Conservation (phyloP, 495 filamentous ascomycete species). For the Staphylotrichum tortipilum region DNA sequence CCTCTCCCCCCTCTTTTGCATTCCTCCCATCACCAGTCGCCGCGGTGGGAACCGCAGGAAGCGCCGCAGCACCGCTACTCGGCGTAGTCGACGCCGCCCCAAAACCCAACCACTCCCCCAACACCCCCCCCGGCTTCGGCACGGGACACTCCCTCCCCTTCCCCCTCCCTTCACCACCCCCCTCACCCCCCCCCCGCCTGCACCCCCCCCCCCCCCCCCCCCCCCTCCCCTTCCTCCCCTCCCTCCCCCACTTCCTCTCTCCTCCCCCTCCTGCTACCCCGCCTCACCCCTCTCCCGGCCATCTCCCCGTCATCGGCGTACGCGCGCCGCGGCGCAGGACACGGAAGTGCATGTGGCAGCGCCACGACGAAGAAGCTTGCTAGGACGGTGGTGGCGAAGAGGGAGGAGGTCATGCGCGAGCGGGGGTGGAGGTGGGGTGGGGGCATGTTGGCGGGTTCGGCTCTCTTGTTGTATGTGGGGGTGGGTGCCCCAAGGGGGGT, state of each 20-base stretch:
- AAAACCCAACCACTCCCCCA: conserved; percentile 70
- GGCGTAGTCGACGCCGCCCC: no score
- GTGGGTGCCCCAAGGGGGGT: no score
- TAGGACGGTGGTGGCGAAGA: conserved; percentile 92
- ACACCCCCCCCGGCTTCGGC: conserved; percentile 68
- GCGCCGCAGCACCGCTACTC: conserved; percentile 4
- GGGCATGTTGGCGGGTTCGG: conserved; percentile 48
- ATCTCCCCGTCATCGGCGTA: conserved; percentile 58
- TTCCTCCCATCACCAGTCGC: not conserved
- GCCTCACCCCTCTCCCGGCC: no score
- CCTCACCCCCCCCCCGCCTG: not conserved
- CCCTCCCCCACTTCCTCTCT: conserved; percentile 34
- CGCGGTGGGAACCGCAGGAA: no score
- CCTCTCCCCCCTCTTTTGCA: not conserved
- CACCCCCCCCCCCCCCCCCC: not conserved
- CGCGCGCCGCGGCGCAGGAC: conserved; percentile 70
- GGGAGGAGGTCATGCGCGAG: conserved; percentile 79
- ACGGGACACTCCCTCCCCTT: conserved; percentile 61
- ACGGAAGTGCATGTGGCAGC: conserved; percentile 86
- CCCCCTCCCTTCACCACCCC: conserved; percentile 1
- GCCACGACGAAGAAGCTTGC: conserved; percentile 85
- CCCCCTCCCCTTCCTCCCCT: not conserved
- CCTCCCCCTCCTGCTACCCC: conserved; percentile 43
- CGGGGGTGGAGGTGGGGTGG: conserved; percentile 87
- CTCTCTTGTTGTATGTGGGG: no score